Base-by-base conservation (phyloP, 129 eudicot genomes). In the Scalesia atractyloides region DNA sequence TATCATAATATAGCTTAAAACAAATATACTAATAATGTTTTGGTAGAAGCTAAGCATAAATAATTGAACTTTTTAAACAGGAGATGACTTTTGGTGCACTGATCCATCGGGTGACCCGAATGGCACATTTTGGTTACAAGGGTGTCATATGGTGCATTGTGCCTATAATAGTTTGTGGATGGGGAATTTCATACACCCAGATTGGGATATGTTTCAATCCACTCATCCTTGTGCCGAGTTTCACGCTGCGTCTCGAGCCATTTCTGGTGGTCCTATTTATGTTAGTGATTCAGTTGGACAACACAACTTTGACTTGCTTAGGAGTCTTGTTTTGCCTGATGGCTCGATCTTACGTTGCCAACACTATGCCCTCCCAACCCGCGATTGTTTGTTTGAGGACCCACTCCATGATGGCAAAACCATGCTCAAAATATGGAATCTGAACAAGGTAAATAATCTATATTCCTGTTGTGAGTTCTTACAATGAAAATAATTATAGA, bases 141-240 rank as follows among this genome's bases (percentile, higher is more conserved):
- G 98, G 15, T 86, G 91, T 73, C 98, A 93, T 80, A 93, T 93
- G 98, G 98, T 89, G 68, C 98, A 93, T 65, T 93, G 98, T 78
- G 98, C 98, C 48, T 93, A 89, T 71, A 93, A 93, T 43, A 93
- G 98, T 73, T 74, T 93, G 60, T 93, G 98, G 96, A 93, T 93
- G 98, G 98, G 96, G 61, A 93, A 93, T 48, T 85, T 93, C 44
- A 89, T 93, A 26, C 98, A 93, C 49, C 98, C 98, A 0, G 96
- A 93, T 50, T 93, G 98, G 98, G 98, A 93, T 73, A 93, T 93
- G 98, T 93, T 93, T 84, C 96, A 89, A 68, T 85, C 98, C 0
- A 85, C 92, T 4, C 98, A 93, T 53, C 96, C 96, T 34, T 93
- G 98, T 77, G 98, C 97, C 1, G 90, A 83, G 81, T 93, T 93